Percentiles rank a stretch among this genome's conserved stretches.
phyloP scores from a whole-genome alignment of 1,284 basidiomycete species.

The Ganoderma resinaceum region DNA sequence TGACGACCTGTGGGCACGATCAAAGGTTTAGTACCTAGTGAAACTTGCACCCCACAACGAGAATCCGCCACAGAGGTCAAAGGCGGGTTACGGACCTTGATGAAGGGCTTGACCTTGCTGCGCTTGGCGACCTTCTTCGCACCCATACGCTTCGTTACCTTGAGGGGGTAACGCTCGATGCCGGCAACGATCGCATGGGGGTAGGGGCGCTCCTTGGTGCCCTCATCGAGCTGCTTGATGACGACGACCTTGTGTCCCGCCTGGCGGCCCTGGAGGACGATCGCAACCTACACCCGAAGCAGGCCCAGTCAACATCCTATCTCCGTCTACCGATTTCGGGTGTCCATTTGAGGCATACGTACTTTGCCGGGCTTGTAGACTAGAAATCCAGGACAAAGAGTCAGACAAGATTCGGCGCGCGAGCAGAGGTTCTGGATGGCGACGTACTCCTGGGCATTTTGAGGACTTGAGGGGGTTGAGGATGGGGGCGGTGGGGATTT shows the following conservation, averaged over 20 bases:
- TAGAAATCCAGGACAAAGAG: constrained; percentile 41
- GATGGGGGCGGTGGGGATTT: constrained; percentile 33
- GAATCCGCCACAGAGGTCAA: background rate
- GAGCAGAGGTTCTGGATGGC: background rate
- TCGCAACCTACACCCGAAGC: constrained; percentile 70
- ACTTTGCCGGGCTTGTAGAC: constrained; percentile 99
- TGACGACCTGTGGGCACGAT: constrained; percentile 66
- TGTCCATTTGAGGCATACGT: background rate
- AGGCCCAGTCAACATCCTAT: background rate
- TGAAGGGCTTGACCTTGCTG: constrained; percentile 98
- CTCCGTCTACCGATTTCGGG: too few species aligned
- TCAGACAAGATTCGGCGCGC: constrained; percentile 37
- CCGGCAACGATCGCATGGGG: constrained; percentile 97
- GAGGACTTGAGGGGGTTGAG: constrained; percentile 44
- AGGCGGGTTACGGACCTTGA: constrained; percentile 76
- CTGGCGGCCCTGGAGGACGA: constrained; percentile 96
- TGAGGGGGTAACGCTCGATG: constrained; percentile 94
- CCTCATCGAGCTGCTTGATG: constrained; percentile 89
- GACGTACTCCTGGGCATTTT: constrained; percentile 74
- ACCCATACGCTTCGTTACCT: constrained; percentile 96
- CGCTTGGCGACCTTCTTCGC: constrained; percentile 91
- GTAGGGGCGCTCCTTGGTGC: constrained; percentile 90
- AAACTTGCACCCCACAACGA: background rate
- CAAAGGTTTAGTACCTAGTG: background rate
- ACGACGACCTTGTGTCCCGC: constrained; percentile 94